Conservation (phyloP, 2,329 filamentous ascomycete genomes). For the Venturia oleaginea region DNA sequence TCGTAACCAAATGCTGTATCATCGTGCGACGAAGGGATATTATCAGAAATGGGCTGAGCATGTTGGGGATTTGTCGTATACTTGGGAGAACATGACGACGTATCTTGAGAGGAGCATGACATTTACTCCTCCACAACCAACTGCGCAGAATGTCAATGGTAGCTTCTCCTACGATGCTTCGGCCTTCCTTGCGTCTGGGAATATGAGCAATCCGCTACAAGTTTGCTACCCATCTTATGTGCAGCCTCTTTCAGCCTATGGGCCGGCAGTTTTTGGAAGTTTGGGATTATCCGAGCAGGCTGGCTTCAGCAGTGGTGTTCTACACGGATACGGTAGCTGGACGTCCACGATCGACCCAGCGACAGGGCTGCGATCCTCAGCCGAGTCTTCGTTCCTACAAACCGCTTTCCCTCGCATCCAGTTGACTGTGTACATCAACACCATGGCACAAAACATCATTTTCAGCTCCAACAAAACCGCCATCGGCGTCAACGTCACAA, state of each 20-base stretch:
- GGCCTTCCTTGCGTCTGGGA: neutral
- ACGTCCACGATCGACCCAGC: slow-evolving; percentile 26
- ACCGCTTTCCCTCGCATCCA: slow-evolving; percentile 16
- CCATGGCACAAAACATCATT: slow-evolving; percentile 27
- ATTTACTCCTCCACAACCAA: slow-evolving; percentile 23
- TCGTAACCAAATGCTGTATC: slow-evolving; percentile 11
- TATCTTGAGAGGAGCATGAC: slow-evolving; percentile 24
- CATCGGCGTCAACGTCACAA: slow-evolving; percentile 12
- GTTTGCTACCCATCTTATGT: slow-evolving; percentile 10
- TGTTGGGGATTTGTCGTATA: slow-evolving; percentile 25
- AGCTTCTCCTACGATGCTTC: slow-evolving; percentile 19
- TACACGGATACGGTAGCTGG: slow-evolving; percentile 12
- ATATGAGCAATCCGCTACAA: slow-evolving; percentile 11
- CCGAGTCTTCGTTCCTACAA: slow-evolving; percentile 20
- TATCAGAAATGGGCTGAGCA: slow-evolving; percentile 24
- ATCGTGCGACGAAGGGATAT: slow-evolving; percentile 7
- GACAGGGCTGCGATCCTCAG: slow-evolving; percentile 16
- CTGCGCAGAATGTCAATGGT: slow-evolving; percentile 20
- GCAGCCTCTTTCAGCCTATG: neutral
- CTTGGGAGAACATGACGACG: slow-evolving; percentile 22
- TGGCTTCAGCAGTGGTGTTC: slow-evolving; percentile 17
- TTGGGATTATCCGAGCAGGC: slow-evolving; percentile 20
- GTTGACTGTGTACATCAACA: slow-evolving; percentile 24
- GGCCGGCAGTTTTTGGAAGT: slow-evolving; percentile 16
- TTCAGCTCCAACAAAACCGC: slow-evolving; percentile 22